Evolutionary conservation across 495 filamentous ascomycete species (phyloP).

Genomic region (Penicillium coffeae): DNA sequence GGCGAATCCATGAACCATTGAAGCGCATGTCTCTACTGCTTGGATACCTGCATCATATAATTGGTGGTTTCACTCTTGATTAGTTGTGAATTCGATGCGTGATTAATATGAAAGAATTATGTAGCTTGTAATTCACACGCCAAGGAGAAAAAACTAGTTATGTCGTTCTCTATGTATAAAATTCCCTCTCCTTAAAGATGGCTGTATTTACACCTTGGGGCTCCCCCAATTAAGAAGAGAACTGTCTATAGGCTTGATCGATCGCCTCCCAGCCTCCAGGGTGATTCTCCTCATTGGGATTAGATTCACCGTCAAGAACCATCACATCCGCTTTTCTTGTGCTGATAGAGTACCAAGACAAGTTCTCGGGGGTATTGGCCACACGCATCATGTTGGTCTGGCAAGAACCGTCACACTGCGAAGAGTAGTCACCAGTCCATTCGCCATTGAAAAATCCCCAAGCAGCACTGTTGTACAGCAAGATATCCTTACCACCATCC

Average conservation of each 20-base stretch:
- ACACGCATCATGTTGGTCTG: constrained; percentile 43
- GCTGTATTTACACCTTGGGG: not conserved
- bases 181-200: too few species aligned
- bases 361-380: constrained; percentile 19
- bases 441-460: constrained; percentile 50
- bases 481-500: constrained; percentile 41
- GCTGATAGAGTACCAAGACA: constrained; percentile 42
- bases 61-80: too few species aligned
- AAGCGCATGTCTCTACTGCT: too few species aligned
- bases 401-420: constrained; percentile 36
- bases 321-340: constrained; percentile 43
- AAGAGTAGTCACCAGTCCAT: constrained; percentile 19
- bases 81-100: too few species aligned
- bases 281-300: constrained; percentile 39
- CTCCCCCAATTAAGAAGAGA: constrained; percentile 5
- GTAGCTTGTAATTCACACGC: too few species aligned
- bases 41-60: too few species aligned
- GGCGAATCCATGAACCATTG: too few species aligned
- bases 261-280: constrained; percentile 57
- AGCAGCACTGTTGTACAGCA: constrained; percentile 51
- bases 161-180: too few species aligned
- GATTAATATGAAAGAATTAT: too few species aligned
- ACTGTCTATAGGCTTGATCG: constrained; percentile 40
- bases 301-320: constrained; percentile 27
- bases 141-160: too few species aligned